phyloP scores from a whole-genome alignment of 768 basidiomycete species.

The Lactarius sp. region DNA sequence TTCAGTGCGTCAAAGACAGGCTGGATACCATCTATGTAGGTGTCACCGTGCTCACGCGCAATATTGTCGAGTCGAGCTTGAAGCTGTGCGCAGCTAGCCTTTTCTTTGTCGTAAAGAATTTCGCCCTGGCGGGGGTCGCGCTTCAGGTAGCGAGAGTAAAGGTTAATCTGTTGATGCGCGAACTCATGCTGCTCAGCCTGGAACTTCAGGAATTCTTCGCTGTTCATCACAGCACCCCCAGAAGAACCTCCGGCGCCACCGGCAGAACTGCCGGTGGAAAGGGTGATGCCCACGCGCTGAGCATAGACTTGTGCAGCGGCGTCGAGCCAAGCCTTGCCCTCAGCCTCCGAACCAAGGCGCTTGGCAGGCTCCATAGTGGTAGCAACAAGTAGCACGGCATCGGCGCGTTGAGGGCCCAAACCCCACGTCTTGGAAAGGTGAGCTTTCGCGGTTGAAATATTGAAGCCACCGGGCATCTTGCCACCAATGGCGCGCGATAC shows the following conservation, averaged over 20 bases:
- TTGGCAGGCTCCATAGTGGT: slow-evolving; percentile 93
- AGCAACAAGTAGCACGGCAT: slow-evolving; percentile 84
- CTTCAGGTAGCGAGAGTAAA: slow-evolving; percentile 95
- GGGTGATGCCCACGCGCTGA: slow-evolving; percentile 79
- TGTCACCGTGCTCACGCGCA: slow-evolving; percentile 86
- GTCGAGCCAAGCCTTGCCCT: slow-evolving; percentile 94
- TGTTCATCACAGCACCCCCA: slow-evolving; percentile 90
- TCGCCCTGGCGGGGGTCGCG: slow-evolving; percentile 92
- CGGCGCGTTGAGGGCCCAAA: slow-evolving; percentile 83
- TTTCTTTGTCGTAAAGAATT: slow-evolving; percentile 83
- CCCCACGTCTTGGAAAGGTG: slow-evolving; percentile 94
- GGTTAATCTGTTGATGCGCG: slow-evolving; percentile 87
- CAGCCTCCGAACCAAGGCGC: slow-evolving; percentile 83
- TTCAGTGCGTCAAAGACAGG: slow-evolving; percentile 93
- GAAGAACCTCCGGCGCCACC: slow-evolving; percentile 55
- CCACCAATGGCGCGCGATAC: slow-evolving; percentile 87
- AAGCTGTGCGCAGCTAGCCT: slow-evolving; percentile 61
- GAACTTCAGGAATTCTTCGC: slow-evolving; percentile 97
- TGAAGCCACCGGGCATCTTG: slow-evolving; percentile 99
- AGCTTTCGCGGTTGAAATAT: slow-evolving; percentile 82
- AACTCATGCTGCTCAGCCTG: slow-evolving; percentile 90
- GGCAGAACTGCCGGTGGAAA: slow-evolving; percentile 62
- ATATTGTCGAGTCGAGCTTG: slow-evolving; percentile 89
- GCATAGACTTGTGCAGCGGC: slow-evolving; percentile 79
- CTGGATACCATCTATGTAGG: slow-evolving; percentile 91